A percentile compares a stretch with the other conserved stretches of the same genome.
Evolutionary conservation across 2,329 filamentous ascomycete species (phyloP).

Genomic region (Aspergillus hiratsukae): DNA sequence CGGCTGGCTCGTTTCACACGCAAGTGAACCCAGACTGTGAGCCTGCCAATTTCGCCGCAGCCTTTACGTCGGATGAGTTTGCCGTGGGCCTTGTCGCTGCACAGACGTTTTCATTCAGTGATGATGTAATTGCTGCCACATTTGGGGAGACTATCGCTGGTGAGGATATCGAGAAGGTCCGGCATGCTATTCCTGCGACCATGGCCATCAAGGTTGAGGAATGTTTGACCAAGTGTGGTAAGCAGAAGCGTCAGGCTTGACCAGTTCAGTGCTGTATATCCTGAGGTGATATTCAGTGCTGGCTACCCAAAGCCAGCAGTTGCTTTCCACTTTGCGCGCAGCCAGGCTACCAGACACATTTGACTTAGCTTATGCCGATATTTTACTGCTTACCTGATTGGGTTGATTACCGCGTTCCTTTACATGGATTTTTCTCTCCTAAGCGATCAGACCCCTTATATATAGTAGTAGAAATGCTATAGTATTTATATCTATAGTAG

Average conservation of each 20-base stretch:
- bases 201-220: slow-evolving; percentile 19
- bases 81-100: slow-evolving; percentile 16
- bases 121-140: slow-evolving; percentile 16
- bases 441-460: too few species aligned
- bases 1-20: slow-evolving; percentile 23
- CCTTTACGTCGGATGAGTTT: slow-evolving; percentile 20
- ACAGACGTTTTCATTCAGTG: slow-evolving; percentile 15
- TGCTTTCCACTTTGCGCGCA: neutral
- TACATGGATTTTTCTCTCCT: too few species aligned
- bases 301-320: neutral
- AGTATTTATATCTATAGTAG: too few species aligned
- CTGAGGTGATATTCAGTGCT: neutral
- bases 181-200: slow-evolving; percentile 12
- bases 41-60: slow-evolving; percentile 20
- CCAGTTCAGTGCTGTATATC: neutral
- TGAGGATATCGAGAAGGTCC: slow-evolving; percentile 19
- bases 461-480: too few species aligned
- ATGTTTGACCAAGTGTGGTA: slow-evolving; percentile 22
- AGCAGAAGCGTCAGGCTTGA: slow-evolving; percentile 13
- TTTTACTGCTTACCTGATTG: too few species aligned
- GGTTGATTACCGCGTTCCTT: too few species aligned
- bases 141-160: slow-evolving; percentile 19
- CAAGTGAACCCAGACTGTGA: slow-evolving; percentile 25
- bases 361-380: neutral
- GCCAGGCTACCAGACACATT: neutral